These are phyloP conservation scores for Lepidopterella palustris DNA, from an alignment of 495 filamentous ascomycete species.

Conservation along the genomic window DNA sequence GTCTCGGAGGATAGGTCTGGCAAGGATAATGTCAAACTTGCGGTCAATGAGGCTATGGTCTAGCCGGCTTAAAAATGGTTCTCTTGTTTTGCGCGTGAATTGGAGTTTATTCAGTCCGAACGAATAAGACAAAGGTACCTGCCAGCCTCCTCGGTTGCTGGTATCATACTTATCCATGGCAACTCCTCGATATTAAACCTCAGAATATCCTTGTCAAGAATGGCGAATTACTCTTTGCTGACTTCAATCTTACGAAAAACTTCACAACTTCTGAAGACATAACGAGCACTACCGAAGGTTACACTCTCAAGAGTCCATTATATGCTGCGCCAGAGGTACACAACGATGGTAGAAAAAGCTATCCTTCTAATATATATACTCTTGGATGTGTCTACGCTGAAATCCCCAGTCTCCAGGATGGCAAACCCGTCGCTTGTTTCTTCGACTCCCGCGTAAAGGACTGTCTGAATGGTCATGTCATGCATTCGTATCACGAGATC, in stretches of 20 bases:
- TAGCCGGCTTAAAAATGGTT: background rate
- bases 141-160: background rate
- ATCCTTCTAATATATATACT: background rate
- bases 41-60: background rate
- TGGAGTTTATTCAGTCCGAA: background rate
- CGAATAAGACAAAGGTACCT: background rate
- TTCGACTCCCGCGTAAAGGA: background rate
- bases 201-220: conserved; percentile 2
- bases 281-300: background rate
- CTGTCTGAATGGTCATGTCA: background rate
- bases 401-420: background rate
- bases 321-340: background rate
- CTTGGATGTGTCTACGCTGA: background rate
- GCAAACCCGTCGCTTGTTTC: background rate
- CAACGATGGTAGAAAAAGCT: background rate
- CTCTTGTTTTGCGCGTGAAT: background rate
- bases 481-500: background rate
- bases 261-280: background rate
- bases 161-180: background rate
- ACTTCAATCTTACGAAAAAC: background rate
- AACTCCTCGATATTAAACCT: background rate
- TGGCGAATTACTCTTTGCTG: background rate
- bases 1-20: background rate
- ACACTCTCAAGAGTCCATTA: background rate
- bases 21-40: too few species aligned